Evolutionary conservation across 306 rosid species (phyloP), one percentile per base, ranked within the genome.

Genomic region (Prunus dulcis): DNA sequence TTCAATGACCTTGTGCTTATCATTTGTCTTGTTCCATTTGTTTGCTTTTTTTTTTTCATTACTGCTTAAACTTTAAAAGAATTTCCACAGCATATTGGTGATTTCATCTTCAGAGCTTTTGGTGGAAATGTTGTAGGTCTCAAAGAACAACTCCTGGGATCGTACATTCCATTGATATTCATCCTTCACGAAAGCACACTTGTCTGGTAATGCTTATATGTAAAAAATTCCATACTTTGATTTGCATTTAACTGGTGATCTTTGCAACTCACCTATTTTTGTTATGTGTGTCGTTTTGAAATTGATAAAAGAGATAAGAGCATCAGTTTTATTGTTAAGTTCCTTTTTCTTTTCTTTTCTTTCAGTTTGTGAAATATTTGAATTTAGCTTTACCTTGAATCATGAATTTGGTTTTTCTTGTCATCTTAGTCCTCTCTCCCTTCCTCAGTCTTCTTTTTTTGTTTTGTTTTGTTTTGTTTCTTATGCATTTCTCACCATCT

Each of bases 181-280:
- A 94, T 85, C 91, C 97, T 32, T 92, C 97, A 2, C 77, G 98
- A 75, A 94, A 94, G 76, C 97, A 94, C 77, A 94, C 98, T 64
- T 94, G 97, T 74, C 81, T 94, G 64, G 98, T 92, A 83, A 79
- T 80, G 53, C 73, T 79, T 52, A 82, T 81, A 19, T 19, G 49
- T 17, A 61, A 27, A 38, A 18, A 49, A 60, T 43, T 7, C 28
- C 25, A 25, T 53, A 53, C 46, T 34, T 57, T 49, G n/a, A 3
- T 41, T 68, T 51, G 38, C 2, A 19, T 25, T 41, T 38, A 34
- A 67, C 19, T 25, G 12, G 45, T 38, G 7, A 22, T 57, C 43
- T 38, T 7, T 38, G 43, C 43, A 38, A 38, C 43, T 38, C 43
- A 7, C 43, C 43, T 38, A 38, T 38, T 38, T 45, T 38, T 45